Evolutionary conservation across 2,329 filamentous ascomycete genomes (phyloP).

Genomic region (Seiridium unicorne): DNA sequence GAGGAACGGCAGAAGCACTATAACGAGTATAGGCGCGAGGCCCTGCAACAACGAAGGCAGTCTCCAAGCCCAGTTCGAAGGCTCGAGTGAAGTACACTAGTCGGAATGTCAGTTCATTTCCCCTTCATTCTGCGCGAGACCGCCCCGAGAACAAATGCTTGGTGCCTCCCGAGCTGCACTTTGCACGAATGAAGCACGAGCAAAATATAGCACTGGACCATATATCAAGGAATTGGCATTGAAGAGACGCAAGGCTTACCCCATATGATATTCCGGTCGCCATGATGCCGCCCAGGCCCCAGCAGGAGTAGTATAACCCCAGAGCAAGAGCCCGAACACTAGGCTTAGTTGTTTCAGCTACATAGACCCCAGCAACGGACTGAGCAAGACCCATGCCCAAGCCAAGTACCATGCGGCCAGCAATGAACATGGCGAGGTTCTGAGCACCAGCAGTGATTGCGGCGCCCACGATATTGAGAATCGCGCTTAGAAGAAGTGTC

Average conservation of each 20-base stretch:
- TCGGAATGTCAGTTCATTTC: too few relatives aligned
- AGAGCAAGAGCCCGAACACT: slow-evolving; percentile 2
- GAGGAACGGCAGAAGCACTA: not conserved
- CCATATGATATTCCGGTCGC: not conserved
- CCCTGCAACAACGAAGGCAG: slow-evolving; percentile 3
- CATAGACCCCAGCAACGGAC: not conserved
- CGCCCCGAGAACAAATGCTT: slow-evolving; percentile 34
- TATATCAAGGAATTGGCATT: not conserved
- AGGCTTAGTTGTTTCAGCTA: slow-evolving; percentile 6
- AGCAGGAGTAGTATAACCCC: not conserved
- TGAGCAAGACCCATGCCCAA: slow-evolving; percentile 13
- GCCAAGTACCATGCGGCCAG: slow-evolving; percentile 22
- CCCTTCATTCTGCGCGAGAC: too few relatives aligned
- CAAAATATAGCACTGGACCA: not conserved
- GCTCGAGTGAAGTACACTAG: slow-evolving; percentile 22
- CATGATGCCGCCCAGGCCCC: not conserved
- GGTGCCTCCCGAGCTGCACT: slow-evolving; percentile 22
- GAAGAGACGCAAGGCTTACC: not conserved
- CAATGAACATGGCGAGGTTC: slow-evolving; percentile 25
- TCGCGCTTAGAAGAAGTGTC: slow-evolving; percentile 16
- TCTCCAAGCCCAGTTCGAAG: slow-evolving; percentile 21
- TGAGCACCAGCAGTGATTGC: slow-evolving; percentile 18
- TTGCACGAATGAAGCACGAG: slow-evolving; percentile 26
- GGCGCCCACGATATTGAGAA: slow-evolving; percentile 18
- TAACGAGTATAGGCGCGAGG: not conserved